Base-by-base conservation (phyloP, 2,329 filamentous ascomycete species). In the Epicoccum sorghinum region DNA sequence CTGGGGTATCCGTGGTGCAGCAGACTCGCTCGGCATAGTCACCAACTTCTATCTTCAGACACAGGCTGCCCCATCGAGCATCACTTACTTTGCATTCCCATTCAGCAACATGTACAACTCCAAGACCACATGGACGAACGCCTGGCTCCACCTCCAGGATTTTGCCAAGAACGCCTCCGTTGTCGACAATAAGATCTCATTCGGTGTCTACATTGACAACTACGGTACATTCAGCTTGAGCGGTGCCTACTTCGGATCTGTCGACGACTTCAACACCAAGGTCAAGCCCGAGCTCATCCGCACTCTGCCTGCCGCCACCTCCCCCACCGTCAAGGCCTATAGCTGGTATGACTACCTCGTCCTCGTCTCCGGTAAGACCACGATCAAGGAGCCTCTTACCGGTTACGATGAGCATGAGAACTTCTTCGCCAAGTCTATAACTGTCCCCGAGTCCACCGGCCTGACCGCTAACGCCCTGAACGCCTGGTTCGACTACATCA, bases 1-100 rank as follows among this genome's bases (percentile, higher is more conserved):
- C 62, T 78, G 76, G 74, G 77, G 71, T 6, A 57, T 78, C n/a
- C 69, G 68, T 18, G 77, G 76, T 4, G 76, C 75, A 7, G 76
- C 75, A 2, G 71, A 72, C 29, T 77, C 75, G 9, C 76, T 77
- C 44, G 77, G 76, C 14, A 70, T 77, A 46, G 69, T 76, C 27
- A 72, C 67, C 38, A 75, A 61, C 14, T 75, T 72, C 55, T 67
- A 69, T 47, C 75, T 77, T 49, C 66, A 68, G 49, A 72, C 69
- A 7, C 61, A 63, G 23, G 61, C 62, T 12, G 69, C 69, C 4
- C 69, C 69, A 10, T 48, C 61, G 1, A 61, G 52, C 43, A 59
- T 72, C 38, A 68, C 66, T 2, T 71, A 68, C 57, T 71, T 72
- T 47, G 41, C 59, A 4, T 69, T 71, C 41, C 55, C 57, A 4